phyloP scores from a whole-genome alignment of 2,329 filamentous ascomycete species.

The Tympanopsis confertula region DNA sequence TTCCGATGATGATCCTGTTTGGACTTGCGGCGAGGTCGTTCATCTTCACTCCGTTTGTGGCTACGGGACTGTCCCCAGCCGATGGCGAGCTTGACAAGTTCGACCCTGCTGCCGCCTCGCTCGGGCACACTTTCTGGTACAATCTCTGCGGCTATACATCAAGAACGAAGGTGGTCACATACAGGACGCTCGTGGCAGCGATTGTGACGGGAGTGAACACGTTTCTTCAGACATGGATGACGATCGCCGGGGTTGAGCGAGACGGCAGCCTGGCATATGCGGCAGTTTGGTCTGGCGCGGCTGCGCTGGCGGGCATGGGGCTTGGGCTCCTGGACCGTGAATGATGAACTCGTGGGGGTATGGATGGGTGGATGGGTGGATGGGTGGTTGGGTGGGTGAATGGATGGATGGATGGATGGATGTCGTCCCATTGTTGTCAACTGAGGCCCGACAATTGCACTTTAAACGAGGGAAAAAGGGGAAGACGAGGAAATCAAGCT shows the following conservation, averaged over 20 bases:
- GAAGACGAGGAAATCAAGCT: no score
- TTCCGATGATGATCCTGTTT: slow-evolving; percentile 38
- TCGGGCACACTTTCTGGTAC: slow-evolving; percentile 59
- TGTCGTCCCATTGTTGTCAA: no score
- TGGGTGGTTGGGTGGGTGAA: no score
- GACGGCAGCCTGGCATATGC: slow-evolving; percentile 64
- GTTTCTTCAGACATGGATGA: slow-evolving; percentile 53
- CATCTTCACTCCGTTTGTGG: slow-evolving; percentile 61
- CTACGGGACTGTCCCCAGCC: slow-evolving; percentile 32
- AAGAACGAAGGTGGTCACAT: slow-evolving; percentile 51
- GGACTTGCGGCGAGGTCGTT: slow-evolving; percentile 65
- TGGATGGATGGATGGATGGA: no score
- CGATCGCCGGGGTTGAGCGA: slow-evolving; percentile 58
- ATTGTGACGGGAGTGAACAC: slow-evolving; percentile 45
- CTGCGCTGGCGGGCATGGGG: slow-evolving; percentile 43
- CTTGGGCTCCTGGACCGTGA: slow-evolving; percentile 39
- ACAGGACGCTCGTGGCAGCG: slow-evolving; percentile 49
- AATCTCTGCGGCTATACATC: slow-evolving; percentile 61
- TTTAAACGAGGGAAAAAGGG: no score
- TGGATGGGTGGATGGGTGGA: no score
- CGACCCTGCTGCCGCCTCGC: slow-evolving; percentile 50
- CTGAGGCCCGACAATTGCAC: no score
- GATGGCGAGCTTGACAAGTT: slow-evolving; percentile 41
- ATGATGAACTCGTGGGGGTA: slow-evolving; percentile 14
- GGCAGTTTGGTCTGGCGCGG: slow-evolving; percentile 60